These are phyloP conservation scores for Gillenia trifoliata DNA, from an alignment of 306 rosid genomes.

Conservation along the genomic window DNA sequence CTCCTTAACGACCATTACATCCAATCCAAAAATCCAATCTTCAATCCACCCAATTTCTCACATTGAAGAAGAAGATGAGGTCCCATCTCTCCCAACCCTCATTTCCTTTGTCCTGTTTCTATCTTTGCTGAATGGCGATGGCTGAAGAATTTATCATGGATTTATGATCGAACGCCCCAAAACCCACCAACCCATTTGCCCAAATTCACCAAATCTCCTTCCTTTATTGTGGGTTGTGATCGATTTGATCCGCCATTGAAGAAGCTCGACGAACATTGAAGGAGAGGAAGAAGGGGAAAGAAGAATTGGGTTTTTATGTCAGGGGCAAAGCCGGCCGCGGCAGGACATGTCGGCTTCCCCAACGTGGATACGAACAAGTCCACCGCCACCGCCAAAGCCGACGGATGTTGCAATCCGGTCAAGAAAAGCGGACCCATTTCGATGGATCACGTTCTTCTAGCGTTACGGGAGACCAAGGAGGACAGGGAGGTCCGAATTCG, in stretches of 20 bases:
- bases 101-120: background rate
- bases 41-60: background rate
- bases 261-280: background rate
- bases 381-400: background rate
- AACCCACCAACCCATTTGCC: background rate
- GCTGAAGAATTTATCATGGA: background rate
- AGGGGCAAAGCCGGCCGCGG: constrained; percentile 22
- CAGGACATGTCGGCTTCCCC: constrained; percentile 18
- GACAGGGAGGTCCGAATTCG: constrained; percentile 62
- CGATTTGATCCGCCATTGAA: background rate
- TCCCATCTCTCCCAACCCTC: background rate
- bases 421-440: constrained; percentile 63
- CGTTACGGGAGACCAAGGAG: constrained; percentile 80
- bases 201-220: background rate
- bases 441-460: constrained; percentile 83
- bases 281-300: background rate
- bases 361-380: background rate
- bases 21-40: background rate
- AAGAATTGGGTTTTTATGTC: constrained; percentile 14
- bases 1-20: background rate
- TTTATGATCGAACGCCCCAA: background rate
- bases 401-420: constrained; percentile 47
- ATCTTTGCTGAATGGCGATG: background rate
- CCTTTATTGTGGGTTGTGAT: background rate
- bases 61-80: background rate